Base-by-base conservation (phyloP, 768 basidiomycete species). In the Lactarius deliciosus region DNA sequence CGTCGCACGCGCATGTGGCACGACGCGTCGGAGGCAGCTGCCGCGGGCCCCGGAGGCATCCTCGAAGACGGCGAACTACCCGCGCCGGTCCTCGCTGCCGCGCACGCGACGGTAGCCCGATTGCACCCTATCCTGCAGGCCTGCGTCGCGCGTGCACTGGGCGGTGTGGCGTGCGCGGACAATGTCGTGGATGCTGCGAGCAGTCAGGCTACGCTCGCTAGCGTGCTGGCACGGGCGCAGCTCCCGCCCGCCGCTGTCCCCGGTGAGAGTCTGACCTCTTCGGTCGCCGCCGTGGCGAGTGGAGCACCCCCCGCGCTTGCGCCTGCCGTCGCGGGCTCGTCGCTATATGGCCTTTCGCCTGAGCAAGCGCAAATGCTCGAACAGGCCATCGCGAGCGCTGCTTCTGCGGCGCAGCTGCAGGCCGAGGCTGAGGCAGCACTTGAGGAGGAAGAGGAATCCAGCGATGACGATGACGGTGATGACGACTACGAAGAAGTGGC, bases 371-470 rank as follows among this genome's bases (percentile, higher is more conserved):
- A 81, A 65, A 74, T 88, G 68, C 78, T 92, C 18, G 88, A 91
- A 73, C 82, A 86, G 68, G 90, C 90, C 0, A 90, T 92, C 58
- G 86, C 87, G 32, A 88, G 81, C 71, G 90, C 90, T 1, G 87
- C 90, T 11, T 83, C 83, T 41, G 88, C 87, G 38, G 90, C 90
- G 1, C 89, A 90, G 70, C 86, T 88, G 22, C 89, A 90, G 71
- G 90, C 90, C 0, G 90, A 91, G 69, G 90, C 89, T 0, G 89
- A 91, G 69, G 89, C 89, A 3, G 88, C 87, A 0, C 73, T 88
- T 61, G 90, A 90, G 73, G 89, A 90, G 71, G 85, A 88, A 66
- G 81, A 82, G 34, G 78, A 77, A 20, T 77, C 81, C 43, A 80
- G 77, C 2, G 81, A 80, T n/a, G 78, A 81, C 11, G 43, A 40